Percentiles rank a stretch among this genome's conserved stretches.
These are phyloP conservation scores for Prototheca cutis DNA, from an alignment of 163 green algal genomes.

Conservation along the genomic window DNA sequence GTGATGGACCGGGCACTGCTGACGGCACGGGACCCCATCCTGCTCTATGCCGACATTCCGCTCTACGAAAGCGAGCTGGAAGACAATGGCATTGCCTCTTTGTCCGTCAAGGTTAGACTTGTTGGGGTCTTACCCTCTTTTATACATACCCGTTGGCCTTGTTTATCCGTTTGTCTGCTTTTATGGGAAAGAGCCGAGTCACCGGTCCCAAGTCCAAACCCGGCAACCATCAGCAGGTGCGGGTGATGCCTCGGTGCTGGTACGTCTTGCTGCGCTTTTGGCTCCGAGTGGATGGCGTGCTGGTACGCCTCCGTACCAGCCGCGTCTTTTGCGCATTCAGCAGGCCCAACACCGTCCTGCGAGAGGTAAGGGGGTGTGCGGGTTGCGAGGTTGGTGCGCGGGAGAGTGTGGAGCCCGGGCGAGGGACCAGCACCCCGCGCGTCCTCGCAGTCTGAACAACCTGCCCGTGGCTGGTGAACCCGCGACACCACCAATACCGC, in stretches of 20 bases:
- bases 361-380: conserved; percentile 8
- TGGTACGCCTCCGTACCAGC: conserved; percentile 78
- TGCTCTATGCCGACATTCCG: conserved; percentile 81
- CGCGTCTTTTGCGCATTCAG: conserved; percentile 58
- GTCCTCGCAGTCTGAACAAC: not conserved
- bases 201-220: not conserved
- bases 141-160: conserved; percentile 24
- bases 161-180: not conserved
- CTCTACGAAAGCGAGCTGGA: conserved; percentile 95
- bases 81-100: conserved; percentile 71
- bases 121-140: too few relatives aligned
- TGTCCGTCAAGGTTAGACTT: conserved; percentile 47
- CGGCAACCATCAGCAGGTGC: conserved; percentile 31
- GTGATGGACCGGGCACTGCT: conserved; percentile 70
- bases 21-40: conserved; percentile 80
- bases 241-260: conserved; percentile 92
- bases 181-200: not conserved
- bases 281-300: conserved; percentile 77
- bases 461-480: not conserved
- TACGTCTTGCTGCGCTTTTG: conserved; percentile 88
- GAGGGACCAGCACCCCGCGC: not conserved
- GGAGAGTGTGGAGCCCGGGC: not conserved
- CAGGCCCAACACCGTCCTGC: not conserved
- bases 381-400: not conserved
- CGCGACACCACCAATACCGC: too few relatives aligned